Conservation (phyloP, 2,329 filamentous ascomycete genomes). For the Teratosphaeria epicoccoides region DNA sequence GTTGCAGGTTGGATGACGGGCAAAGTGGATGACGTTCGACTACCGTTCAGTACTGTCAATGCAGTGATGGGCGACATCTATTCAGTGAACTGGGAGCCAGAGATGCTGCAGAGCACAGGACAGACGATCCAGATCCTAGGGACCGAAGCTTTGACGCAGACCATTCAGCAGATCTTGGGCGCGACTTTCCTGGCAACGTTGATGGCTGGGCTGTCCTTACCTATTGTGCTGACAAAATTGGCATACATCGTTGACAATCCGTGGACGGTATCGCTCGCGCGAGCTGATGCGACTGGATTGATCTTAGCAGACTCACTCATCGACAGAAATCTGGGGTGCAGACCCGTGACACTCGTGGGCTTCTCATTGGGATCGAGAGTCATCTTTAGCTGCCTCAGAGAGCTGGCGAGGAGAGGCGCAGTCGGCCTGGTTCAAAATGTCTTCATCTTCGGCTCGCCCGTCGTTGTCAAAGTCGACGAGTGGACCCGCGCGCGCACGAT, state of each 20-base stretch:
- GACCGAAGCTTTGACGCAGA: constrained; percentile 93
- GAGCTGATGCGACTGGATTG: constrained; percentile 76
- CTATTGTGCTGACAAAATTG: constrained; percentile 83
- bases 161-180: constrained; percentile 86
- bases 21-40: constrained; percentile 87
- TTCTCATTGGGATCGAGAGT: constrained; percentile 89
- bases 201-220: constrained; percentile 89
- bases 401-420: constrained; percentile 73
- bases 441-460: constrained; percentile 83
- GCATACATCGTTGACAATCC: constrained; percentile 96
- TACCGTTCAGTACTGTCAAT: constrained; percentile 93
- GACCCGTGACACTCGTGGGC: constrained; percentile 85
- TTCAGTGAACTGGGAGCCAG: constrained; percentile 92
- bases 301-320: constrained; percentile 92
- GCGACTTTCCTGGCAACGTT: constrained; percentile 78
- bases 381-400: constrained; percentile 82
- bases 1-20: constrained; percentile 98
- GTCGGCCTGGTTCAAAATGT: constrained; percentile 88
- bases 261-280: constrained; percentile 91
- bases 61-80: constrained; percentile 98
- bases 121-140: constrained; percentile 97
- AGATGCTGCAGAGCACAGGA: constrained; percentile 96
- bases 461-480: constrained; percentile 86
- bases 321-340: constrained; percentile 78
- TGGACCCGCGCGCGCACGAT: constrained; percentile 72